Evolutionary conservation across 2,329 filamentous ascomycete species (phyloP).

Genomic region (Talaromyces verruculosus): DNA sequence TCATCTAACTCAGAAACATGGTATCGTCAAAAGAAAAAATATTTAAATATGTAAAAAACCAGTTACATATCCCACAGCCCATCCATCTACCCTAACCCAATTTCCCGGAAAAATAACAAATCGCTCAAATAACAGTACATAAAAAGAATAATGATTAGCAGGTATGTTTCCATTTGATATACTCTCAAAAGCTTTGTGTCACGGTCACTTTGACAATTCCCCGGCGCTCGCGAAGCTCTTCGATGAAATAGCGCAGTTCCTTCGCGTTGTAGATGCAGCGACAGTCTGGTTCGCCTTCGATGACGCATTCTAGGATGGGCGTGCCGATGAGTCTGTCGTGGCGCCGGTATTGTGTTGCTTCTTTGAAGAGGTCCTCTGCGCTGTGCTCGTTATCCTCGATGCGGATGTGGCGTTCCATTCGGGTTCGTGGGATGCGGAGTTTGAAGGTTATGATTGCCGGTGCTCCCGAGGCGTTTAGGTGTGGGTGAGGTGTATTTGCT

Average conservation of each 20-base stretch:
- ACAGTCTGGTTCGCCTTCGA: conserved; percentile 17
- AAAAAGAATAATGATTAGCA: background rate
- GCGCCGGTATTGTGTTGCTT: conserved; percentile 15
- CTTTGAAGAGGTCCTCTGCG: conserved; percentile 14
- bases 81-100: background rate
- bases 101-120: background rate
- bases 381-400: conserved; percentile 12
- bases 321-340: conserved; percentile 13
- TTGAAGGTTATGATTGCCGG: conserved; percentile 11
- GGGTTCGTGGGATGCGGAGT: conserved; percentile 2
- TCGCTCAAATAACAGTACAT: background rate
- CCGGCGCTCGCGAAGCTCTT: conserved; percentile 16
- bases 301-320: conserved; percentile 12
- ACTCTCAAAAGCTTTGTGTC: conserved; percentile 16
- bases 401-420: conserved; percentile 18
- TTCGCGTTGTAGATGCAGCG: conserved; percentile 21
- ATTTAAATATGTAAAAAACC: background rate
- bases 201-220: conserved; percentile 14
- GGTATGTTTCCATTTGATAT: background rate
- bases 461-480: background rate
- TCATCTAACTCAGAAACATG: background rate
- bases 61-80: background rate
- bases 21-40: background rate
- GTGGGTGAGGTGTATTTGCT: background rate
- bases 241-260: conserved; percentile 15